Conservation (phyloP, 2,329 filamentous ascomycete species). For the Paraphoma chrysanthemicola region DNA sequence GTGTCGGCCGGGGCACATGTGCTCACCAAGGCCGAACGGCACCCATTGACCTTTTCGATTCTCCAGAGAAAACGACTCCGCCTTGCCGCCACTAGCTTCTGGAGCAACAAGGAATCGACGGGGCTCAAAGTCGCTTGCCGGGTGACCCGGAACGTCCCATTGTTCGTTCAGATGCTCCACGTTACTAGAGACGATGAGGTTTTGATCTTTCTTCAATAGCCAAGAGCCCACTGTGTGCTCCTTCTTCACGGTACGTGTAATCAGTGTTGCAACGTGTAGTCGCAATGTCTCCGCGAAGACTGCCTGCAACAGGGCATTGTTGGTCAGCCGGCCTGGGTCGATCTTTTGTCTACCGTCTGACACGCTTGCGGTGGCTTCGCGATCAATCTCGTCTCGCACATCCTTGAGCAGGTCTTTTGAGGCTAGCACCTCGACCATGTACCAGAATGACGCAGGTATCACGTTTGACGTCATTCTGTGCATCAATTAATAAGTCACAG, state of each 20-base stretch:
- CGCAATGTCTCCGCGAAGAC: constrained; percentile 21
- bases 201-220: constrained; percentile 7
- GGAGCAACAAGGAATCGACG: constrained; percentile 10
- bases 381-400: not conserved
- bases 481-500: not conserved
- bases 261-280: constrained; percentile 6
- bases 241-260: constrained; percentile 9
- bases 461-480: constrained; percentile 15
- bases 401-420: not conserved
- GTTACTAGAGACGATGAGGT: constrained; percentile 13
- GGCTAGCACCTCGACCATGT: constrained; percentile 5
- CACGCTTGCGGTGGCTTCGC: not conserved
- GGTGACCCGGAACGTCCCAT: constrained; percentile 12
- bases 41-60: constrained; percentile 13
- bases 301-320: constrained; percentile 14
- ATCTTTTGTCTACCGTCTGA: not conserved
- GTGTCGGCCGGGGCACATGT: constrained; percentile 25
- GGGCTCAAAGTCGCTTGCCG: constrained; percentile 1
- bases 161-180: constrained; percentile 5
- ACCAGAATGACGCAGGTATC: constrained; percentile 19
- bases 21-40: constrained; percentile 19
- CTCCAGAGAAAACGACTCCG: constrained; percentile 7
- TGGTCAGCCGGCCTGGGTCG: not conserved
- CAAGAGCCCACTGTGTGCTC: constrained; percentile 7
- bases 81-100: not conserved